These are phyloP conservation scores for Trametes cubensis DNA, from an alignment of 768 basidiomycete genomes.

Conservation along the genomic window DNA sequence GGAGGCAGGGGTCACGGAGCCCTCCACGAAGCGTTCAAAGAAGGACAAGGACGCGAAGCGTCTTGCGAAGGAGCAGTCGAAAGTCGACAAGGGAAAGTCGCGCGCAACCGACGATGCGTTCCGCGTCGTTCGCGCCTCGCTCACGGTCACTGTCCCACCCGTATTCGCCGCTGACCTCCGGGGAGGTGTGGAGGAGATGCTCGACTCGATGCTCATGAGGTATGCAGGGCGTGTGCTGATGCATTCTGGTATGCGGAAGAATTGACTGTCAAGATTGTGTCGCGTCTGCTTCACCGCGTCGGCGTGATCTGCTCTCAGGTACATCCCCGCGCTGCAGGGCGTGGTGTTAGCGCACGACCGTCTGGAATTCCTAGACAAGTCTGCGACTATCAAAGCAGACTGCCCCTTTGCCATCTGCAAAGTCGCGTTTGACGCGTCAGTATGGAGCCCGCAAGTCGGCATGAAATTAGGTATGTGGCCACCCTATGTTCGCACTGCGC, in stretches of 20 bases:
- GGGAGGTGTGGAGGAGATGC: constrained; percentile 81
- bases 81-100: constrained; percentile 31
- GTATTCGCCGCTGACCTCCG: constrained; percentile 75
- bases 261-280: constrained; percentile 10
- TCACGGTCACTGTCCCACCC: constrained; percentile 78
- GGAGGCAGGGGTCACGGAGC: constrained; percentile 22
- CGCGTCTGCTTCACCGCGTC: neutral
- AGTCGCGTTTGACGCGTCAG: constrained; percentile 77
- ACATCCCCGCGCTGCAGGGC: constrained; percentile 83
- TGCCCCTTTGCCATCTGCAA: constrained; percentile 82
- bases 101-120: constrained; percentile 41
- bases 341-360: constrained; percentile 88
- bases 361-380: constrained; percentile 62
- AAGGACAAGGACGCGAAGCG: constrained; percentile 37
- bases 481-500: neutral
- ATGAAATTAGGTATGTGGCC: constrained; percentile 68
- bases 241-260: neutral
- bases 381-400: constrained; percentile 73
- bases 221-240: constrained; percentile 38
- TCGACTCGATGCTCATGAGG: constrained; percentile 97
- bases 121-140: constrained; percentile 59
- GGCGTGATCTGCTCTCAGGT: constrained; percentile 50
- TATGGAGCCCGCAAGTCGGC: constrained; percentile 87
- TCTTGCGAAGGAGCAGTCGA: constrained; percentile 31
- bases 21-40: constrained; percentile 39